Conservation (phyloP, 2,329 filamentous ascomycete species). For the Neofusicoccum ribis region DNA sequence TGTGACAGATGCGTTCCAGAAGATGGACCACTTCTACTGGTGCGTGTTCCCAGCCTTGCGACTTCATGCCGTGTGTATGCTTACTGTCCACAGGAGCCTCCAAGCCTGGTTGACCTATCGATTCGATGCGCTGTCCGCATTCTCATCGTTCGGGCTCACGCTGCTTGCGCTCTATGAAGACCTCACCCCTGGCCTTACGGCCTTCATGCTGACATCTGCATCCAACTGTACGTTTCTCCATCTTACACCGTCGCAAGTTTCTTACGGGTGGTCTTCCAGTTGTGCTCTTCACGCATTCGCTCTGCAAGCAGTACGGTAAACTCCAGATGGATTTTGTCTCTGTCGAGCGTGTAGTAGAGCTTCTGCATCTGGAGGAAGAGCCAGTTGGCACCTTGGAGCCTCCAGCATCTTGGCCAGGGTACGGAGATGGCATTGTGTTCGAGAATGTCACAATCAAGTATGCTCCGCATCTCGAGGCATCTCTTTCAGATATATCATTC, state of each 20-base stretch:
- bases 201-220: conserved; percentile 77
- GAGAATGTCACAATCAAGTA: conserved; percentile 78
- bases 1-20: conserved; percentile 85
- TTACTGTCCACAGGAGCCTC: conserved; percentile 51
- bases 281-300: conserved; percentile 67
- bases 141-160: conserved; percentile 73
- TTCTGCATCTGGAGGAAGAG: conserved; percentile 78
- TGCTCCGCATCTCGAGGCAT: conserved; percentile 73
- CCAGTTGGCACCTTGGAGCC: conserved; percentile 65
- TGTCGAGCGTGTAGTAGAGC: conserved; percentile 80
- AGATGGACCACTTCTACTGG: conserved; percentile 97
- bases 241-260: background rate
- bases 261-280: conserved; percentile 20
- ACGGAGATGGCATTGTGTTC: conserved; percentile 65
- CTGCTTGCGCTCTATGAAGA: conserved; percentile 71
- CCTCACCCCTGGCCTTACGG: conserved; percentile 76
- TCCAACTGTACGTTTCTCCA: conserved; percentile 52
- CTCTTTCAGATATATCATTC: conserved; percentile 68
- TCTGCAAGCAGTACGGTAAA: conserved; percentile 79
- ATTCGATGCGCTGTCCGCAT: conserved; percentile 70
- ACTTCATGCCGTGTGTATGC: background rate
- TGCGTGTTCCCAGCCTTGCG: background rate
- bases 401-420: conserved; percentile 74
- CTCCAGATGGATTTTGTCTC: conserved; percentile 92
- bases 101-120: conserved; percentile 83